These are phyloP conservation scores for Benincasa hispida DNA, from an alignment of 306 rosid genomes.

Conservation along the genomic window DNA sequence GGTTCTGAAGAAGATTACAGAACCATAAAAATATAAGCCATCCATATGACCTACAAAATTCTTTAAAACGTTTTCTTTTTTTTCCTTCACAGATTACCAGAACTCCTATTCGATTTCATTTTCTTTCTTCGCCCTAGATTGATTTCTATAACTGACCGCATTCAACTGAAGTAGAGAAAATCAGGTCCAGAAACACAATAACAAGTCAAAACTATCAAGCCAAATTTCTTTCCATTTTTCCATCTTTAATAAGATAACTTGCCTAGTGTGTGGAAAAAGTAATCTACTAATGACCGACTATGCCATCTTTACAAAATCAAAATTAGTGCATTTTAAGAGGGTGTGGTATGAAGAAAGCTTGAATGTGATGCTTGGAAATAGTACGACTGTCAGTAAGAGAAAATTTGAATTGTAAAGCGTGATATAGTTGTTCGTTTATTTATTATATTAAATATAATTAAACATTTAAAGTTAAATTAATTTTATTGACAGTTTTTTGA, in stretches of 20 bases:
- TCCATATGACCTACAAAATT: not conserved
- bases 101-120: not conserved
- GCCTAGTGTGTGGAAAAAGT: not conserved
- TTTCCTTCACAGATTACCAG: not conserved
- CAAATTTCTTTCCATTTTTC: not conserved
- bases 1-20: not conserved
- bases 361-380: not conserved
- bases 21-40: not conserved
- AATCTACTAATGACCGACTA: not conserved
- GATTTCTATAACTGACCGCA: not conserved
- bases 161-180: not conserved
- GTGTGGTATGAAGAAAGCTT: not conserved
- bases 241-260: not conserved
- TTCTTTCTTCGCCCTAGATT: not conserved
- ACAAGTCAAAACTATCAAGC: not conserved
- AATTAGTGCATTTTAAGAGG: not conserved
- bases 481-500: not conserved
- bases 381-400: not conserved
- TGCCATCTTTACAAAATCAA: not conserved
- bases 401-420: not conserved
- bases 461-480: not conserved
- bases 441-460: not conserved
- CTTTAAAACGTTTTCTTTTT: not conserved
- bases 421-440: not conserved
- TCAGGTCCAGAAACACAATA: not conserved